Conservation (phyloP, 1,139 yeast genomes). For the Ogataea hybrid region DNA sequence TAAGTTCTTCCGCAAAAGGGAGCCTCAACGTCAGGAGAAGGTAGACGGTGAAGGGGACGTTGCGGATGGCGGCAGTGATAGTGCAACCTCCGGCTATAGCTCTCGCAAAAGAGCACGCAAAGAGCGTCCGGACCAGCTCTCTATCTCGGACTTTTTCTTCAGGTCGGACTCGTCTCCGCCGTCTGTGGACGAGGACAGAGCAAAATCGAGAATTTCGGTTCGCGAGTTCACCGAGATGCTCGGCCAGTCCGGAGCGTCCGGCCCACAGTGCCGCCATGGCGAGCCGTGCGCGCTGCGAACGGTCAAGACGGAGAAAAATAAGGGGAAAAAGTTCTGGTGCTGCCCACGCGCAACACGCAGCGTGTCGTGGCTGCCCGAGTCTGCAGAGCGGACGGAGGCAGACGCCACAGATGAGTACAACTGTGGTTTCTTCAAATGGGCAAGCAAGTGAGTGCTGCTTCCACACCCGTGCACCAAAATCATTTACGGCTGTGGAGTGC, state of each 20-base stretch:
- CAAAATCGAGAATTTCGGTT: constrained; percentile 10
- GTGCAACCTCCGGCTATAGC: constrained; percentile 14
- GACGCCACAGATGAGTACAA: constrained; percentile 17
- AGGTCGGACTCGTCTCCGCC: constrained; percentile 9
- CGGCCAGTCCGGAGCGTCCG: constrained; percentile 10
- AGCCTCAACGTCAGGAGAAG: neutral
- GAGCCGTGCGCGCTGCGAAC: constrained; percentile 49
- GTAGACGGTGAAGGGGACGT: neutral
- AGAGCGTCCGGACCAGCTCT: constrained; percentile 17
- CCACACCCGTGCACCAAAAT: no score
- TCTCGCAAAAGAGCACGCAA: constrained; percentile 26
- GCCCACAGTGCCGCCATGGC: constrained; percentile 52
- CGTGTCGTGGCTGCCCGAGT: constrained; percentile 22
- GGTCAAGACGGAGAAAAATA: constrained; percentile 42
- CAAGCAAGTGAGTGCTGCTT: constrained; percentile 15
- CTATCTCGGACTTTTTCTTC: constrained; percentile 32
- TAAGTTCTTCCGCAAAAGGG: constrained; percentile 39
- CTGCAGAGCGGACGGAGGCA: neutral
- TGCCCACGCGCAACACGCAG: constrained; percentile 38
- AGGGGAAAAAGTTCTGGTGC: constrained; percentile 61
- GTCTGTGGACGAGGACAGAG: neutral
- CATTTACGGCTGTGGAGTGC: constrained; percentile 1
- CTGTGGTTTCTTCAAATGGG: constrained; percentile 42
- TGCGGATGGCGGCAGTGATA: neutral
- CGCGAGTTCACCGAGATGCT: constrained; percentile 18